phyloP scores from a whole-genome alignment of 441 rosid genomes.

The Syzygium malaccense region DNA sequence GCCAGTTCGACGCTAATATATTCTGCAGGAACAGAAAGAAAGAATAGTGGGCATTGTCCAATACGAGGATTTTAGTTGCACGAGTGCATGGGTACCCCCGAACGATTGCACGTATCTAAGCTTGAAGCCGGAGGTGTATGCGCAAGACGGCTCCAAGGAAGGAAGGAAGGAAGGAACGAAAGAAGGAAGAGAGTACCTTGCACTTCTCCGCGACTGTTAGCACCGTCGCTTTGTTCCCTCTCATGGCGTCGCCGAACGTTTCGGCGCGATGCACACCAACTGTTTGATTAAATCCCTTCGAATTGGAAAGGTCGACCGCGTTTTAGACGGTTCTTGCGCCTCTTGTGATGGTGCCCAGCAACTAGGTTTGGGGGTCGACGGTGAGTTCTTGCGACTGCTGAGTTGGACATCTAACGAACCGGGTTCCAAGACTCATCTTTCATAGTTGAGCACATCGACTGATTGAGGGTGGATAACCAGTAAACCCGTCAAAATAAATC shows the following conservation, averaged over 20 bases:
- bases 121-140: background rate
- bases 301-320: background rate
- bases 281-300: slow-evolving; percentile 29
- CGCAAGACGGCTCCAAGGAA: background rate
- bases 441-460: no score
- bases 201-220: slow-evolving; percentile 59
- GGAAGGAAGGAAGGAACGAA: background rate
- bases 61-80: background rate
- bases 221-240: slow-evolving; percentile 35
- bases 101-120: background rate
- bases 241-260: slow-evolving; percentile 30
- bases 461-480: no score
- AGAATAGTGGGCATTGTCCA: background rate
- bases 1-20: slow-evolving; percentile 81
- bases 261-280: background rate
- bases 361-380: no score
- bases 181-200: slow-evolving; percentile 35
- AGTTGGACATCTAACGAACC: no score
- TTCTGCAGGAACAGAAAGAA: slow-evolving; percentile 30
- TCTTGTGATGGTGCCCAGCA: no score
- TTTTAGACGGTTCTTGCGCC: background rate
- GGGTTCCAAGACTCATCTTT: no score
- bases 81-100: background rate
- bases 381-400: no score
- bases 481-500: no score